These are phyloP conservation scores for Eleusine coracana DNA, from an alignment of 176 grass and related monocot genomes.

Conservation along the genomic window DNA sequence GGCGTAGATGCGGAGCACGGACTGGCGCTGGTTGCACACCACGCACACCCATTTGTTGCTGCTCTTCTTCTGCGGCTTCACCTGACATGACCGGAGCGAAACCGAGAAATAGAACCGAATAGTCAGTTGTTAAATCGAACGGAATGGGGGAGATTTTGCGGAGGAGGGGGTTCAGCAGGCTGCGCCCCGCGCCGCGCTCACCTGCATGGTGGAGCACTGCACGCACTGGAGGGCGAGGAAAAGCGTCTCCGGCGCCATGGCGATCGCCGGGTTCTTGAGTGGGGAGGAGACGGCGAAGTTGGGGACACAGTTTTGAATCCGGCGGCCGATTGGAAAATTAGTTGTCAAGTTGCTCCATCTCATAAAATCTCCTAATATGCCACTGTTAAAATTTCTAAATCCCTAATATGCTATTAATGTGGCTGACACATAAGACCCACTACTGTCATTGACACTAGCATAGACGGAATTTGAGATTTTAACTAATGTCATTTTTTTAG, in stretches of 20 bases:
- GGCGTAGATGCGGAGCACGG: conserved; percentile 62
- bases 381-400: too few relatives aligned
- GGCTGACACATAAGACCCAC: too few relatives aligned
- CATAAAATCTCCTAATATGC: too few relatives aligned
- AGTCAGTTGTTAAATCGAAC: not conserved
- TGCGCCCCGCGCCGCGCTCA: not conserved
- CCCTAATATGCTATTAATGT: too few relatives aligned
- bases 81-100: conserved; percentile 42
- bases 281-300: conserved; percentile 4
- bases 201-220: conserved; percentile 88
- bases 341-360: not conserved
- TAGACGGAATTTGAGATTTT: too few relatives aligned
- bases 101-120: not conserved
- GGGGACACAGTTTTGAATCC: conserved; percentile 28
- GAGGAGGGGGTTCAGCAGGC: not conserved
- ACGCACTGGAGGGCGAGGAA: conserved; percentile 86
- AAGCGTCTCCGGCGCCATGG: conserved; percentile 58
- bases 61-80: conserved; percentile 90
- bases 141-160: not conserved
- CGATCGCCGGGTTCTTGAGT: not conserved
- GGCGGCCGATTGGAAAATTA: not conserved
- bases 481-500: too few relatives aligned
- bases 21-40: conserved; percentile 89
- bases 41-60: conserved; percentile 82
- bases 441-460: too few relatives aligned